Percentiles rank a stretch among this genome's conserved stretches.
phyloP scores from a whole-genome alignment of 306 rosid species.

The Hippophae gyantsensis region DNA sequence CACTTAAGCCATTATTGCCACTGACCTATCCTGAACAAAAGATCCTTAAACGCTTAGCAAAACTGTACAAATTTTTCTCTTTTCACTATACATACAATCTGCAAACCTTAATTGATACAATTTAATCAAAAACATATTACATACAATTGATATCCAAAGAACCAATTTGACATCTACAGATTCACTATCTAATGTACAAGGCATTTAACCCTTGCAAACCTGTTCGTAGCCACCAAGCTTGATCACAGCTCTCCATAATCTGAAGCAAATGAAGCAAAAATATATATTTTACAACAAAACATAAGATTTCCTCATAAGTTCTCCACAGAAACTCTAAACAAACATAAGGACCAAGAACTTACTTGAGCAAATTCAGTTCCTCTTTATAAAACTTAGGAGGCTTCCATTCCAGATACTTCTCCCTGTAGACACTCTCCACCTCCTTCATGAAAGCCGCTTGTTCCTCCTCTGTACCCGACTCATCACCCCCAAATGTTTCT shows the following conservation, averaged over 20 bases:
- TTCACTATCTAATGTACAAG: no score
- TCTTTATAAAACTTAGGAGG: conserved; percentile 72
- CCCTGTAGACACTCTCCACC: conserved; percentile 57
- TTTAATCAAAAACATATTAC: no score
- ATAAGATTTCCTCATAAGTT: conserved; percentile 9
- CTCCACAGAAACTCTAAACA: conserved; percentile 12
- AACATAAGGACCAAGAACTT: not conserved
- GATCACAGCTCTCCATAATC: conserved; percentile 74
- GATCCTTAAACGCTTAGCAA: no score
- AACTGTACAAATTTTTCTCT: no score
- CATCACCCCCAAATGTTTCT: conserved; percentile 36
- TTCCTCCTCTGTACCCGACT: conserved; percentile 61
- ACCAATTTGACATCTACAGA: no score
- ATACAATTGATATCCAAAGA: no score
- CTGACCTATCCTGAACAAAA: no score
- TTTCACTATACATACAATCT: no score
- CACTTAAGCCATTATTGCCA: no score
- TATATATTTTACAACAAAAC: not conserved
- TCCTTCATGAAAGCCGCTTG: conserved; percentile 58
- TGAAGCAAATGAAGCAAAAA: conserved; percentile 26
- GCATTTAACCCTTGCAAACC: conserved; percentile 26
- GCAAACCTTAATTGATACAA: no score
- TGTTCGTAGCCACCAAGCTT: conserved; percentile 77
- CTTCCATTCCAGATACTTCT: conserved; percentile 65
- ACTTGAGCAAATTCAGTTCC: conserved; percentile 71